Base-by-base conservation (phyloP, 306 rosid species). In the Hylodesmum podocarpum region DNA sequence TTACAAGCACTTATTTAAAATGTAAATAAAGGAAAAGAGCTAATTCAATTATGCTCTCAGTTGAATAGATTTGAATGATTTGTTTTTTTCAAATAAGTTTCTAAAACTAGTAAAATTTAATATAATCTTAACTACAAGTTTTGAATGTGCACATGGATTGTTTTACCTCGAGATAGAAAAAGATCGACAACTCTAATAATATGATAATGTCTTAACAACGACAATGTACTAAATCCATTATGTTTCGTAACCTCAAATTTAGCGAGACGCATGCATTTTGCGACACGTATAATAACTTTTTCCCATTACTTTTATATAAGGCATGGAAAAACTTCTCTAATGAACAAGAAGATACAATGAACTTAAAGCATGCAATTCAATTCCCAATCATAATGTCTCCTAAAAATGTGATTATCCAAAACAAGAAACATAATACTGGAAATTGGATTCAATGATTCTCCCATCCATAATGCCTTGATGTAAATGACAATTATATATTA, bases 351-450 rank as follows among this genome's bases (percentile, higher is more conserved):
- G 82, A 81, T 77, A 50, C 85, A 77, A 59, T 81, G 85, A 77
- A 84, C 80, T 29, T 47, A 64, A 65, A 75, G 36, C 78, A 81
- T 61, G 36, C 14, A 61, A 51, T 81, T 72, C 85, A 73, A 81
- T 72, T 84, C 75, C 88, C 85, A 81, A 84, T 72, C 66, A 57
- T 12, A 72, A 19, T 84, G 85, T 84, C 58, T 43, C 83, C 74
- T 44, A 8, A 55, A 15, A 16, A 84, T 18, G 62, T 28, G 37
- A 53, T 25, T 64, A 70, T 75, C 76, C 75, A 41, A 70, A 80
- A 70, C 81, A 75, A 22, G 79, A 70, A 82, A 70, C 65, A 31
- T 13, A 22, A 47, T 31, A 39, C 66, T 3, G 69, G 69, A 63
- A 79, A 79, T n/a, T 68, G 54, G 77, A 37, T 37, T 65, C 72